These are phyloP conservation scores for Calocera viscosa DNA, from an alignment of 768 basidiomycete species.

Conservation along the genomic window DNA sequence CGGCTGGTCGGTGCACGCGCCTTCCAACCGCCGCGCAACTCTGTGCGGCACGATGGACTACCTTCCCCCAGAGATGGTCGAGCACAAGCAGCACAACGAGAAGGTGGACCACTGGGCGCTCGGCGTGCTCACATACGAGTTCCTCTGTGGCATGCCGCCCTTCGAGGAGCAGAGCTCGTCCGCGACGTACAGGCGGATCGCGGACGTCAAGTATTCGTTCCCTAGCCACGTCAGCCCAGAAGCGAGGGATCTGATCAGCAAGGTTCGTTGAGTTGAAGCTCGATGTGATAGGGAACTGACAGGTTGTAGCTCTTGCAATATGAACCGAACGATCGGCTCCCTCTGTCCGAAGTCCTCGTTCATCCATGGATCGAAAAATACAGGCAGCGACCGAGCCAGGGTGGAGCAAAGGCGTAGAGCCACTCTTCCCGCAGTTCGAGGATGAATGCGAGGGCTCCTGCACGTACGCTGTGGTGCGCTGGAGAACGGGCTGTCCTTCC, in stretches of 20 bases:
- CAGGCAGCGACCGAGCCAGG: slow-evolving; percentile 12
- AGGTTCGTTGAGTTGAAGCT: slow-evolving; percentile 32
- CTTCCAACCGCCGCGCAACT: slow-evolving; percentile 71
- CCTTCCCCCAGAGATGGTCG: slow-evolving; percentile 97
- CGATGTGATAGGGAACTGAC: background rate
- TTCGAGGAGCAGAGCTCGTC: slow-evolving; percentile 65
- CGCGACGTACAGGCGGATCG: slow-evolving; percentile 88
- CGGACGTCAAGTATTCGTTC: slow-evolving; percentile 67
- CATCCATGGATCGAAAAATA: slow-evolving; percentile 72
- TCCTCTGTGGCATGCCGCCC: slow-evolving; percentile 67
- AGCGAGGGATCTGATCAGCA: slow-evolving; percentile 51
- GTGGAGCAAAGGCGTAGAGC: background rate
- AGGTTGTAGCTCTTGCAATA: slow-evolving; percentile 57
- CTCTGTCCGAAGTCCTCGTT: slow-evolving; percentile 56
- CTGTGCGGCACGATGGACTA: slow-evolving; percentile 95
- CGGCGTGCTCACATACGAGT: slow-evolving; percentile 93
- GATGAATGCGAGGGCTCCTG: too few relatives aligned
- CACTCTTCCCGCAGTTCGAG: too few relatives aligned
- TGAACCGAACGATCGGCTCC: slow-evolving; percentile 62
- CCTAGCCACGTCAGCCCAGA: slow-evolving; percentile 48
- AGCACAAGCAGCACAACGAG: slow-evolving; percentile 76
- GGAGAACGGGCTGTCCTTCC: too few relatives aligned
- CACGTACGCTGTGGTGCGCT: too few relatives aligned
- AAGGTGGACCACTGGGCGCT: slow-evolving; percentile 94
- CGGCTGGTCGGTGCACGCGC: slow-evolving; percentile 97